Base-by-base conservation (phyloP, 345 rosid species). In the Sonneratia caseolaris region DNA sequence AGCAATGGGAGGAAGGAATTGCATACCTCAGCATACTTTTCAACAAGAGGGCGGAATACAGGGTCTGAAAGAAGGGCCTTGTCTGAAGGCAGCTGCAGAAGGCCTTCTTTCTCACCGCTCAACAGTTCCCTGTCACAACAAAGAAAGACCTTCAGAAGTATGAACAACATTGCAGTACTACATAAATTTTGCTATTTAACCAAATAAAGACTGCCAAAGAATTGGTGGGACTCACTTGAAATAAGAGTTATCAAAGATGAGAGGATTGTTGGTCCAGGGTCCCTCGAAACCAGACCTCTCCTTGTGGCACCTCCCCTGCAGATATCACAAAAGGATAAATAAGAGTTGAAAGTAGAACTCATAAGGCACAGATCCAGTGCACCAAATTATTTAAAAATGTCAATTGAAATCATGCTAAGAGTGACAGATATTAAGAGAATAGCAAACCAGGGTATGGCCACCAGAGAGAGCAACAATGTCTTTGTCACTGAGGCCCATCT, bases 231-330 rank as follows among this genome's bases (percentile, higher is more conserved):
- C 93, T 75, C 73, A 95, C 99, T 37, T 84, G 90, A 95, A 95
- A 85, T 92, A 95, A 10, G 93, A 78, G 85, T 92, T 95, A 75
- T 95, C 99, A 48, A 95, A 95, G 57, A 87, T 85, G 13, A 92
- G 93, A 27, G 97, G 99, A 72, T 92, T 95, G 14, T 78, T 0
- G 2, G 99, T 95, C 99, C 99, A 95, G 36, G 97, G 77, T 40
- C 99, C 99, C 73, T 92, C 99, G 72, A 90, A 95, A 57, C 99
- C 99, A 72, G 99, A 95, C 76, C 99, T 86, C 78, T 95, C 99
- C 80, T 87, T 90, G 90, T 95, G 97, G 86, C 89, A 82, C 79
- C 92, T 85, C 69, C 99, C 99, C 98, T 92, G 71, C 10, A 75
- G 37, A 27, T 32, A 64, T 5, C 21, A 19, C 22, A 7, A 45